Percentiles rank a stretch among this genome's conserved stretches.
phyloP scores from a whole-genome alignment of 306 rosid genomes.

The Fragaria vesca region DNA sequence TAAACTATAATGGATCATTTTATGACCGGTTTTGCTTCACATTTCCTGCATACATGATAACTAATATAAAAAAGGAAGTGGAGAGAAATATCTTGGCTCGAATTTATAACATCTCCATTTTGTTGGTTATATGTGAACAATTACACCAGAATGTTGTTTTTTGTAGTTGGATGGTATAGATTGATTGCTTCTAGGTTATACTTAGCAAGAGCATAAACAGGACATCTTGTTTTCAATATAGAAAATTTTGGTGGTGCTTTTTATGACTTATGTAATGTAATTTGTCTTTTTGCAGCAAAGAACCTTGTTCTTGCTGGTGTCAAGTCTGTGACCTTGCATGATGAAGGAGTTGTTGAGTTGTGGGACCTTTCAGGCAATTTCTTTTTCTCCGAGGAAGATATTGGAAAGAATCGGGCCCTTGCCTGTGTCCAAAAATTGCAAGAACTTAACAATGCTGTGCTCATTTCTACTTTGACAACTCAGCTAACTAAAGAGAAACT shows the following conservation, averaged over 20 bases:
- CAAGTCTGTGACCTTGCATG: constrained; percentile 31
- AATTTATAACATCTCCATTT: neutral
- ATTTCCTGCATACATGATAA: neutral
- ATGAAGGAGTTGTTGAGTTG: constrained; percentile 22
- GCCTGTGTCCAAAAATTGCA: constrained; percentile 27
- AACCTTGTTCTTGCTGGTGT: constrained; percentile 32
- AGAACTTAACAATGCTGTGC: constrained; percentile 27
- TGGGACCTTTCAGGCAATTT: constrained; percentile 31
- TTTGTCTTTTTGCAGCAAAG: constrained; percentile 21
- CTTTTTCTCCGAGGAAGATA: constrained; percentile 18
- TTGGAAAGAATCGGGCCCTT: constrained; percentile 27
- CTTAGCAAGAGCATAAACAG: neutral
- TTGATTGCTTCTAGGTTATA: neutral
- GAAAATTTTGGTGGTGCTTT: too few relatives aligned
- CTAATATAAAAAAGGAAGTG: neutral
- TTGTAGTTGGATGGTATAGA: neutral
- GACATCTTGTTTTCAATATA: neutral
- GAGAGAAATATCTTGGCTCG: neutral
- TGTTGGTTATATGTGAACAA: neutral
- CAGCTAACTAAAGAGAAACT: constrained; percentile 19
- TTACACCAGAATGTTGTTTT: neutral
- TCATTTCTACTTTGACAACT: constrained; percentile 14
- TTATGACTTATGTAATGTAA: neutral
- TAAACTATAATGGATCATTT: too few relatives aligned
- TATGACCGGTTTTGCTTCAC: neutral